phyloP scores from a whole-genome alignment of 148 eudicot species.

The Drosera capensis region DNA sequence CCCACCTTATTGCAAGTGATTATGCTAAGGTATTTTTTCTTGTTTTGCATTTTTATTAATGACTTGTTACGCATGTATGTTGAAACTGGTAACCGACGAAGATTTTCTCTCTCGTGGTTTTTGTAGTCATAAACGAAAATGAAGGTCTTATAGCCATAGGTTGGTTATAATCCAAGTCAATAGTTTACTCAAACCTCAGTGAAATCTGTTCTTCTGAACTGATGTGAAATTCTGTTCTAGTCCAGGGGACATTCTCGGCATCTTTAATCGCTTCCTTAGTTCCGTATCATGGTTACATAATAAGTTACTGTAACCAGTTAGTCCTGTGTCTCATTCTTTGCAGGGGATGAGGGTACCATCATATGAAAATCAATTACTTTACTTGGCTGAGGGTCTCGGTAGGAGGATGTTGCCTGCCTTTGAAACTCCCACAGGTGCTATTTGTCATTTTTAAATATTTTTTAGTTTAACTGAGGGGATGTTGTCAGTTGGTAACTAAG shows the following conservation, averaged over 20 bases:
- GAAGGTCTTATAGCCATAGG: too few relatives aligned
- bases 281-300: not conserved
- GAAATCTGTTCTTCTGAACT: too few relatives aligned
- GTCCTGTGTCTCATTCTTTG: conserved; percentile 3
- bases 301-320: too few relatives aligned
- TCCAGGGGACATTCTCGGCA: not conserved
- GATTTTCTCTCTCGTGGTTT: too few relatives aligned
- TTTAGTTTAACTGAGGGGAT: too few relatives aligned
- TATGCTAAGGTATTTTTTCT: conserved; percentile 68
- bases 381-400: conserved; percentile 84
- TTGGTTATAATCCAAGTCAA: too few relatives aligned
- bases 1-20: conserved; percentile 99
- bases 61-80: conserved; percentile 2
- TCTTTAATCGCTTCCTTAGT: not conserved
- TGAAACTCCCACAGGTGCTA: conserved; percentile 93
- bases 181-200: too few relatives aligned
- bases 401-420: conserved; percentile 84
- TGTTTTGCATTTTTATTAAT: conserved; percentile 2
- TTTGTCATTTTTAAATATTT: too few relatives aligned
- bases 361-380: conserved; percentile 74
- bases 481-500: too few relatives aligned
- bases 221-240: too few relatives aligned
- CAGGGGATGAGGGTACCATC: conserved; percentile 95
- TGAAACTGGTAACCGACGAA: too few relatives aligned
- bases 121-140: too few relatives aligned